These are phyloP conservation scores for Kingdonia uniflora DNA, from an alignment of 164 flowering plant species.

Conservation along the genomic window DNA sequence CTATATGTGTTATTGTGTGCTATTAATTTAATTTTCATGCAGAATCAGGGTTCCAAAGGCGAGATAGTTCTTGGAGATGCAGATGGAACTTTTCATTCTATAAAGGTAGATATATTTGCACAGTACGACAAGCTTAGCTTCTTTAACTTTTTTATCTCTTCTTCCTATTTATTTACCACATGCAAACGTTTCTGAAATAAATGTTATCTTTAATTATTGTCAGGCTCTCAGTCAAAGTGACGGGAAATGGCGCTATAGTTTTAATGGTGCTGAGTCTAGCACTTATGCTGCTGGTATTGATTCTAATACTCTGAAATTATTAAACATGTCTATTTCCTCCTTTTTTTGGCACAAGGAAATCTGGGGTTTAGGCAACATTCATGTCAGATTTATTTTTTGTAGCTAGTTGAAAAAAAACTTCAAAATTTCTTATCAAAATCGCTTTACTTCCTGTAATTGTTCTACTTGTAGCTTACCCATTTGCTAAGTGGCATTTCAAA, in stretches of 20 bases:
- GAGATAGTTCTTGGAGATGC: slow-evolving; percentile 57
- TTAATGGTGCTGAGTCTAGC: slow-evolving; percentile 75
- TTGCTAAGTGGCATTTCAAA: no score
- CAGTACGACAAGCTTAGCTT: neutral
- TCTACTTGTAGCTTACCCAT: no score
- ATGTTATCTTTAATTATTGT: neutral
- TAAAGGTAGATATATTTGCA: slow-evolving; percentile 44
- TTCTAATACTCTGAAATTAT: neutral
- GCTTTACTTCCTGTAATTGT: no score
- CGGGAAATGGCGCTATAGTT: slow-evolving; percentile 88
- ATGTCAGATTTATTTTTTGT: neutral
- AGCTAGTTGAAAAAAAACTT: no score
- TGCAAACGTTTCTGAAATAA: no score
- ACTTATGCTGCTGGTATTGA: slow-evolving; percentile 77
- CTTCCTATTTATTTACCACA: no score
- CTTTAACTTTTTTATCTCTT: no score
- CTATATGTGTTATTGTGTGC: no score
- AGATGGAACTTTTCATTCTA: slow-evolving; percentile 62
- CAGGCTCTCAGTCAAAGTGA: slow-evolving; percentile 96
- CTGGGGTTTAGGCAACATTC: neutral
- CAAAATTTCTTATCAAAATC: no score
- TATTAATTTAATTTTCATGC: slow-evolving; percentile 17
- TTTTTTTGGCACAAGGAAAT: neutral
- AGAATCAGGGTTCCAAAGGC: slow-evolving; percentile 44
- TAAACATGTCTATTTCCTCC: no score